Conservation (phyloP, 371 early-diverging fungal genomes). For the Cokeromyces recurvatus region DNA sequence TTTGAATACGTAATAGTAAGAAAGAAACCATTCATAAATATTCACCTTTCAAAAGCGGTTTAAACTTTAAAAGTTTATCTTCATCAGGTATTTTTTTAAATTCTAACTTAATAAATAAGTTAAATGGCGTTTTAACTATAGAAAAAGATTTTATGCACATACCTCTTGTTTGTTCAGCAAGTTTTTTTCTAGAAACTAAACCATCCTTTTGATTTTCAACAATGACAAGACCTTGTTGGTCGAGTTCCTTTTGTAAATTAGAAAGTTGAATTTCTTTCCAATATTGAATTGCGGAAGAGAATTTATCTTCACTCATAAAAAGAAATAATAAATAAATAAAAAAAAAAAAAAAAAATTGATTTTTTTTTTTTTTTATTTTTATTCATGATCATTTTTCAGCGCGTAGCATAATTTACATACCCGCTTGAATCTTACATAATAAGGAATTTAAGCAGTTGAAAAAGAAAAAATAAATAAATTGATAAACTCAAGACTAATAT, state of each 20-base stretch:
- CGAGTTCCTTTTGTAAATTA: conserved; percentile 67
- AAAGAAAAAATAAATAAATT: no score
- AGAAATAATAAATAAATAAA: not conserved
- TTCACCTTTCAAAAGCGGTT: conserved; percentile 68
- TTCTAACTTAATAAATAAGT: conserved; percentile 35
- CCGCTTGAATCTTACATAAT: no score
- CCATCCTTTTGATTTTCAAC: conserved; percentile 84
- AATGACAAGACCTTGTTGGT: conserved; percentile 71
- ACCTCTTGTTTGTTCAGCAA: conserved; percentile 90
- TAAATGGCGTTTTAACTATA: no score
- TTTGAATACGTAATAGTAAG: no score
- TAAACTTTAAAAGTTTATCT: conserved; percentile 71
- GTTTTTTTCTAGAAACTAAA: conserved; percentile 69
- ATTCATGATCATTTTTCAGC: no score
- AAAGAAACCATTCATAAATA: no score
- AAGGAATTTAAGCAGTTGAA: no score
- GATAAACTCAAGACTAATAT: no score
- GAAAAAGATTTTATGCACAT: no score
- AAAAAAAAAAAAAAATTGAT: conserved; percentile 1
- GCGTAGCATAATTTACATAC: no score
- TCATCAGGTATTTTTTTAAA: conserved; percentile 78
- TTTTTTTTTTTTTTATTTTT: no score
- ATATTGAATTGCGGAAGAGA: conserved; percentile 52
- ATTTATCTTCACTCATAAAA: conserved; percentile 27
- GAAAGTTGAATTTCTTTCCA: conserved; percentile 67